These are phyloP conservation scores for Arxiozyma bovina DNA, from an alignment of 1,139 yeast genomes.

Conservation along the genomic window DNA sequence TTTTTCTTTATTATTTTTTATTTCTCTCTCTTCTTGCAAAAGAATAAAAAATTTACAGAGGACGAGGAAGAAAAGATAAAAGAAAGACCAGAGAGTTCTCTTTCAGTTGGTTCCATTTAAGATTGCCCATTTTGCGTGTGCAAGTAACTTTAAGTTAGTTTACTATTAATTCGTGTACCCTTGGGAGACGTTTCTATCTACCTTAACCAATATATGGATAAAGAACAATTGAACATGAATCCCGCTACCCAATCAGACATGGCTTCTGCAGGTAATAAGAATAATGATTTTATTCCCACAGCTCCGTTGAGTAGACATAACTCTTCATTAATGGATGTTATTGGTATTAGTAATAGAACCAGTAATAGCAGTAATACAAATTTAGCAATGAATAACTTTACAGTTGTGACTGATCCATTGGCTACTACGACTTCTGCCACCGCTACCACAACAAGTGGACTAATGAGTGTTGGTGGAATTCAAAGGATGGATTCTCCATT, in stretches of 20 bases:
- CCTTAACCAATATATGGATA: not conserved
- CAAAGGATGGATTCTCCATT: constrained; percentile 17
- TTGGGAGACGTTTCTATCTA: too few species aligned
- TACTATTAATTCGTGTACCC: too few species aligned
- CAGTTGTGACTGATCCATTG: not conserved
- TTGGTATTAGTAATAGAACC: constrained; percentile 2
- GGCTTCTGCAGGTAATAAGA: not conserved
- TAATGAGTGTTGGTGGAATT: constrained; percentile 22
- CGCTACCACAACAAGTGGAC: constrained; percentile 1
- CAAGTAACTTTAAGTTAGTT: too few species aligned
- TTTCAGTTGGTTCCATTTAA: too few species aligned
- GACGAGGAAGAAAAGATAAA: not conserved
- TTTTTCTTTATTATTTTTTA: not conserved
- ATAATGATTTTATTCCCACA: not conserved
- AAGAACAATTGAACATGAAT: not conserved
- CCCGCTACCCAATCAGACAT: not conserved
- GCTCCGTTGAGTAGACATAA: not conserved
- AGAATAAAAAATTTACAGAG: not conserved
- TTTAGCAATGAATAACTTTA: not conserved
- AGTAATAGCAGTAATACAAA: not conserved
- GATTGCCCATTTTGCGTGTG: not conserved
- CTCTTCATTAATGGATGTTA: constrained; percentile 3
- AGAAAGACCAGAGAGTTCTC: too few species aligned
- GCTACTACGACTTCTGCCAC: constrained; percentile 4
- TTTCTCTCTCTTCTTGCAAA: not conserved